Evolutionary conservation across 305 asterid species (phyloP), one percentile per base, ranked within the genome.

Genomic region (Salvia sclarea): DNA sequence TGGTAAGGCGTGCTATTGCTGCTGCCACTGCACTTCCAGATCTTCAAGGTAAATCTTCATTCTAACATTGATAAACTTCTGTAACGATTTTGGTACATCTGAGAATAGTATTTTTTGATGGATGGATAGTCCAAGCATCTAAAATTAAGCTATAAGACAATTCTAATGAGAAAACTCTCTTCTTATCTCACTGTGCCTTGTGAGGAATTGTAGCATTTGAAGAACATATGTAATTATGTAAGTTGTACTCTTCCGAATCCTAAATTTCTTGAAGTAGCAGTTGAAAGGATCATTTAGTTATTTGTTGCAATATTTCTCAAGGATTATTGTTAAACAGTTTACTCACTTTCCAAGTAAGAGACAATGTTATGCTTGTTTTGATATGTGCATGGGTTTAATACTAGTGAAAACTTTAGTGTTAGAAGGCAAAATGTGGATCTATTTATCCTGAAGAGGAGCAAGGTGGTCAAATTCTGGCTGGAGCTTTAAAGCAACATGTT

Each of bases 1-100:
- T 94, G 81, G 96, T 89, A 33, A 82, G 77, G 68, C 93, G 96
- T 75, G 99, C 99, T 70, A 81, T 94, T 81, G 82, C 83, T 69
- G 95, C 96, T 69, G 87, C 93, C 72, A 59, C 86, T 77, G 73
- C 82, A 55, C 78, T 91, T 84, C 88, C 93, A 60, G 90, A 94
- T 82, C 95, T 94, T 79, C 96, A 70, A 79, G 96, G 97, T 90
- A 80, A 77, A 61, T 68, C 2, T 48, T 74, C 50, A 30, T 43
- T 49, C 38, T 44, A 72, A 45, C 11, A 8, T 10, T 31, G 66
- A 68, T 57, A 66, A 38, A 38, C 38, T 54, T 20, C 66, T 70
- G 7, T 67, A n/a, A 54, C 58, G 43, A 61, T 31, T 60, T 70
- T 58, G 52, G 40, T 45, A 18, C 50, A 52, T 50, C 67, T 9